A percentile compares a stretch with the other conserved stretches of the same genome.
Evolutionary conservation across 306 rosid genomes (phyloP).

Genomic region (Carpinus viminea): DNA sequence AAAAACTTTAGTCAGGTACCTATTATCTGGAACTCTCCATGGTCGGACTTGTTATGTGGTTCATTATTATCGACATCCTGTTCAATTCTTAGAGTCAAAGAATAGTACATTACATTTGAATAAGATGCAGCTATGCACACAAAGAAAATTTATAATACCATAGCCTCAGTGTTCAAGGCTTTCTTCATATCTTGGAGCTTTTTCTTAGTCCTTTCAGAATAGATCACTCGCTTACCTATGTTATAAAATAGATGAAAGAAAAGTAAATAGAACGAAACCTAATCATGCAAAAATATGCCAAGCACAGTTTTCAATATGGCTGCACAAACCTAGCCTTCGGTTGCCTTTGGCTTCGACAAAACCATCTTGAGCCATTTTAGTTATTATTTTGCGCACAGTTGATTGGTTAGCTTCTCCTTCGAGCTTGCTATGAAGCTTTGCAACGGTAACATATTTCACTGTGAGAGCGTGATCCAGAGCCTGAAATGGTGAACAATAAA

Average conservation of each 20-base stretch:
- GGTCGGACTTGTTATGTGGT: constrained; percentile 48
- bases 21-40: constrained; percentile 17
- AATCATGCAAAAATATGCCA: constrained; percentile 6
- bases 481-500: constrained; percentile 39
- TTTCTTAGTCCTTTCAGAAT: constrained; percentile 65
- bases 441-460: constrained; percentile 59
- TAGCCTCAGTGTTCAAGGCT: constrained; percentile 54
- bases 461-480: constrained; percentile 82
- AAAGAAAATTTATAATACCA: constrained; percentile 46
- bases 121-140: constrained; percentile 13
- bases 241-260: constrained; percentile 9
- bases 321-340: constrained; percentile 66
- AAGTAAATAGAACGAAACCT: not conserved
- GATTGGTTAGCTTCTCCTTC: constrained; percentile 69
- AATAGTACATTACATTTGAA: not conserved
- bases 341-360: constrained; percentile 72
- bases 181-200: constrained; percentile 70
- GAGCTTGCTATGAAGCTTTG: constrained; percentile 77
- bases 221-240: constrained; percentile 85
- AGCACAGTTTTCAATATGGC: constrained; percentile 3
- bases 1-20: constrained; percentile 41
- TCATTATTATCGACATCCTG: constrained; percentile 64
- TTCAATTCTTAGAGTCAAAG: constrained; percentile 1
- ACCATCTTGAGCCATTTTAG: constrained; percentile 78
- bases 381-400: constrained; percentile 67